Evolutionary conservation across 2,329 filamentous ascomycete genomes (phyloP).

Genomic region (Pseudocercospora fijiensis): DNA sequence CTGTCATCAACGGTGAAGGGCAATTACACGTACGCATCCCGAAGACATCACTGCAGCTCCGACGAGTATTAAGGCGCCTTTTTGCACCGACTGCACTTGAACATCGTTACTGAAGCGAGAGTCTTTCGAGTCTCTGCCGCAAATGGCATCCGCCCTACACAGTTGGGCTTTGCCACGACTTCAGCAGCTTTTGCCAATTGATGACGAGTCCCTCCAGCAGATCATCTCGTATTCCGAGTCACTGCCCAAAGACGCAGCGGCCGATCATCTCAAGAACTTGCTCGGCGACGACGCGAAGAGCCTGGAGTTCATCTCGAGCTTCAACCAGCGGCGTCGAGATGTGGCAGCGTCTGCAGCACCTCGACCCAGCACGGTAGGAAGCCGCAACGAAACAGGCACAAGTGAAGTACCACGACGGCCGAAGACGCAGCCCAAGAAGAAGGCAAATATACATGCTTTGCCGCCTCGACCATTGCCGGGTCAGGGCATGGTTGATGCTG

Average conservation of each 20-base stretch:
- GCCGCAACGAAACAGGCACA: slow-evolving; percentile 15
- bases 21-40: too few species aligned
- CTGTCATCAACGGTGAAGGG: neutral
- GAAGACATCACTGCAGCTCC: neutral
- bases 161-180: slow-evolving; percentile 68
- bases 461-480: slow-evolving; percentile 54
- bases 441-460: slow-evolving; percentile 38
- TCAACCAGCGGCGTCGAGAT: slow-evolving; percentile 64
- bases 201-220: slow-evolving; percentile 79
- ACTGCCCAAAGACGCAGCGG: slow-evolving; percentile 73
- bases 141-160: slow-evolving; percentile 32
- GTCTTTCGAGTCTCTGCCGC: neutral
- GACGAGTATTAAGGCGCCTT: neutral
- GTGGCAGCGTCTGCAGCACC: slow-evolving; percentile 27
- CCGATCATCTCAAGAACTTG: slow-evolving; percentile 81
- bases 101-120: neutral
- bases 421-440: slow-evolving; percentile 42
- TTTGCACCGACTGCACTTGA: neutral
- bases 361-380: neutral
- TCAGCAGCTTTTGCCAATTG: slow-evolving; percentile 75
- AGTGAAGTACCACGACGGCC: slow-evolving; percentile 27
- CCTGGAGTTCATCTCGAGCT: slow-evolving; percentile 69
- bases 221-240: slow-evolving; percentile 78
- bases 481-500: slow-evolving; percentile 63
- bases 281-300: slow-evolving; percentile 80